Evolutionary conservation across 129 eudicot species (phyloP).

Genomic region (Ambrosia trifida): DNA sequence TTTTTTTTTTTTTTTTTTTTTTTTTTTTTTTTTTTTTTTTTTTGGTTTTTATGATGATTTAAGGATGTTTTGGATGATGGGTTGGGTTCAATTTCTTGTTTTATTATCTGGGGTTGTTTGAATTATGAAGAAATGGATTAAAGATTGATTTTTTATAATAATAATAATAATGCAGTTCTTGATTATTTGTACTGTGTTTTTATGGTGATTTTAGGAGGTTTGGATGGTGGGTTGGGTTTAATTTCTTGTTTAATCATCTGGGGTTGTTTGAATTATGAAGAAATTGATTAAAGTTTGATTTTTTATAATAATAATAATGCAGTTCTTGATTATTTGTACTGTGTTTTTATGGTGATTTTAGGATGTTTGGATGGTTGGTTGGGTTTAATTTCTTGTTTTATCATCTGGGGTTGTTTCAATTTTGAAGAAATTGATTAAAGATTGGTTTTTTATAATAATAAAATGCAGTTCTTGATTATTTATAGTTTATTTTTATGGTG

Average conservation of each 20-base stretch:
- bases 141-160: constrained; percentile 4
- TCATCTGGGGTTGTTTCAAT: constrained; percentile 16
- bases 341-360: background rate
- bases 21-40: too few relatives aligned
- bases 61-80: background rate
- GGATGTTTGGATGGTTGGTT: background rate
- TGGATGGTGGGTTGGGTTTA: background rate
- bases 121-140: constrained; percentile 1
- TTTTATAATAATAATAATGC: background rate
- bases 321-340: constrained; percentile 1
- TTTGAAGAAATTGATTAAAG: background rate
- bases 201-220: background rate
- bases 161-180: constrained; percentile 1
- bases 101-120: constrained; percentile 15
- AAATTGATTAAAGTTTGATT: background rate
- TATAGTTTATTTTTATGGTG: background rate
- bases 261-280: constrained; percentile 19
- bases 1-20: too few relatives aligned
- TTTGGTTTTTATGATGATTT: background rate
- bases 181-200: background rate
- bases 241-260: constrained; percentile 19
- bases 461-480: background rate
- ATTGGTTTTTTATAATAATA: background rate
- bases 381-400: constrained; percentile 21
- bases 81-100: constrained; percentile 20